Base-by-base conservation (phyloP, 2,329 filamentous ascomycete genomes). In the Diaporthe ilicicola region DNA sequence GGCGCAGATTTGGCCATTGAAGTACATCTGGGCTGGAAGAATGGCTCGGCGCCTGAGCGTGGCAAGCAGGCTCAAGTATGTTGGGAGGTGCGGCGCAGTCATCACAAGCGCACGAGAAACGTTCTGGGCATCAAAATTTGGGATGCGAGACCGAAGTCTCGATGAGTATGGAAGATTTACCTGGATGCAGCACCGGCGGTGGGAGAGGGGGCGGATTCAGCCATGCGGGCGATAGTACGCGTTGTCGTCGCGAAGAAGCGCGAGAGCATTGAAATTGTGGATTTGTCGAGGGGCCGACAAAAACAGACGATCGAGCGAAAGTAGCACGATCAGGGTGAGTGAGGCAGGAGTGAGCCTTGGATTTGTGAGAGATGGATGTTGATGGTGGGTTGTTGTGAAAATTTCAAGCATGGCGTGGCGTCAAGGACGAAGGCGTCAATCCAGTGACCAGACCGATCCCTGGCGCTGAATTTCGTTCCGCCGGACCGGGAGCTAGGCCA, bases 401-500 rank as follows among this genome's bases (percentile, higher is more conserved):
- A 64, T 64, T 64, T 64, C 59, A 24, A 50, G 59, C 59, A 37
- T 44, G 55, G 29, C 59, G 59, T 64, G 42, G 32, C 32, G 32
- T 34, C 32, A 34, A 50, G 34, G 42, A 37, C 29, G 44, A 64
- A 64, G 59, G 59, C 44, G 56, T 13, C 56, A 61, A 50, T 64
- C 59, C 59, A 50, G 29, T 64, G 59, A 62, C 19, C n/a, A 34
- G 42, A 37, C 9, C 59, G 13, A 64, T 64, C 59, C 59, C 59
- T 64, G 59, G 44, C 44, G 50, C 59, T 64, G 59, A 64, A 64
- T 64, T 64, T 64, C 59, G 59, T 64, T 64, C 59, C 59, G 59
- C 59, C 59, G 59, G 44, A 64, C 59, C 59, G 59, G 42, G 44
- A 50, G 56, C 59, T 64, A 64, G 44, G 44, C 59, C 59, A 12